Evolutionary conservation across 2,329 filamentous ascomycete genomes (phyloP).

Genomic region (Sclerotinia subarctica): DNA sequence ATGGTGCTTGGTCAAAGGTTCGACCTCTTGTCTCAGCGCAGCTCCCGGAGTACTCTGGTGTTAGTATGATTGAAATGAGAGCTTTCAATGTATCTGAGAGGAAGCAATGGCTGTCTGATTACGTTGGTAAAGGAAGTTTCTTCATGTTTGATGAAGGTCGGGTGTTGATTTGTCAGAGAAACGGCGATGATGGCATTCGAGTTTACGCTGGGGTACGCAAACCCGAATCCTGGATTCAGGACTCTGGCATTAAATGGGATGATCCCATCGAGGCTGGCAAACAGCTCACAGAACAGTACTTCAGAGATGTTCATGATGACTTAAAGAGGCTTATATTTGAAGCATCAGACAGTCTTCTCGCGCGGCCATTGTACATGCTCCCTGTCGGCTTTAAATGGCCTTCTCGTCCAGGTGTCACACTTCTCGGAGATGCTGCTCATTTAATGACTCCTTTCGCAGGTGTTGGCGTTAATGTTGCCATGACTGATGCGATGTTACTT

Average conservation of each 20-base stretch:
- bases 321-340: slow-evolving; percentile 28
- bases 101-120: slow-evolving; percentile 40
- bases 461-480: slow-evolving; percentile 48
- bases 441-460: slow-evolving; percentile 48
- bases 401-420: slow-evolving; percentile 43
- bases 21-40: slow-evolving; percentile 36
- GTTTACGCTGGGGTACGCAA: slow-evolving; percentile 32
- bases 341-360: slow-evolving; percentile 24
- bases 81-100: slow-evolving; percentile 36
- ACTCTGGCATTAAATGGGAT: slow-evolving; percentile 32
- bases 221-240: slow-evolving; percentile 28
- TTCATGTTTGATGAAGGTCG: slow-evolving; percentile 39
- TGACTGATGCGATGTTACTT: slow-evolving; percentile 46
- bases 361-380: slow-evolving; percentile 37
- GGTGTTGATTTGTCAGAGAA: slow-evolving; percentile 41
- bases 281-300: slow-evolving; percentile 23
- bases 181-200: slow-evolving; percentile 42
- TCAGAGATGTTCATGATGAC: slow-evolving; percentile 27
- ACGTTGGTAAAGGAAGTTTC: slow-evolving; percentile 40
- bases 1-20: slow-evolving; percentile 44
- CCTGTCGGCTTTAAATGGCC: slow-evolving; percentile 35
- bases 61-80: slow-evolving; percentile 35
- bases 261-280: slow-evolving; percentile 22
- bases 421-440: slow-evolving; percentile 51
- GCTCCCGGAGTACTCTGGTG: slow-evolving; percentile 42